A percentile compares a stretch with the other conserved stretches of the same genome.
Evolutionary conservation across 768 basidiomycete species (phyloP).

Genomic region (Podaxis sp.): DNA sequence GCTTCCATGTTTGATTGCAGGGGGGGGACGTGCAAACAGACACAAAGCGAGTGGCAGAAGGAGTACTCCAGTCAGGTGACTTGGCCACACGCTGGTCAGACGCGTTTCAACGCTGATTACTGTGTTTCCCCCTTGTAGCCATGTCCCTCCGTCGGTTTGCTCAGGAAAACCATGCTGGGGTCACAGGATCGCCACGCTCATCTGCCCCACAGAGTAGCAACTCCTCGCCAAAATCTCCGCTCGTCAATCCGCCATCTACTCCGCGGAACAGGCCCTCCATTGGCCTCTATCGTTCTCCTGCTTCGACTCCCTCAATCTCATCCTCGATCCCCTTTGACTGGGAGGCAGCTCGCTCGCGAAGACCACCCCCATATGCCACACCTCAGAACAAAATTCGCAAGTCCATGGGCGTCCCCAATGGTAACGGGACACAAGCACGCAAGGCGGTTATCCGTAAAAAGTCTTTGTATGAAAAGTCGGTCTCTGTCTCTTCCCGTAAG

Average conservation of each 20-base stretch:
- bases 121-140: background rate
- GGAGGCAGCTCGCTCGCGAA: conserved; percentile 74
- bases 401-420: conserved; percentile 30
- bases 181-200: conserved; percentile 26
- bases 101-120: conserved; percentile 16
- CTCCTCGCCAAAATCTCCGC: conserved; percentile 31
- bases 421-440: conserved; percentile 38
- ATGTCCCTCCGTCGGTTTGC: conserved; percentile 64
- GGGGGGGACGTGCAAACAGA: conserved; percentile 9
- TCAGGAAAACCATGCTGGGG: conserved; percentile 46
- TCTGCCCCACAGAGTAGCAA: conserved; percentile 29
- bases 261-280: conserved; percentile 51
- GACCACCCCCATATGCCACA: conserved; percentile 71
- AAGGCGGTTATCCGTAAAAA: conserved; percentile 66
- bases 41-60: background rate
- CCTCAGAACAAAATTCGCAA: conserved; percentile 51
- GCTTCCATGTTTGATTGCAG: conserved; percentile 1
- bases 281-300: conserved; percentile 58
- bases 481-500: conserved; percentile 6
- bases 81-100: background rate
- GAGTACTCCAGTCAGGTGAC: background rate
- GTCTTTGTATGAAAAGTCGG: conserved; percentile 60
- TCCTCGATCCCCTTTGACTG: conserved; percentile 83
- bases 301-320: conserved; percentile 70
- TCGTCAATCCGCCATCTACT: conserved; percentile 33